These are phyloP conservation scores for Hypoxylon sp. DNA, from an alignment of 2,329 filamentous ascomycete genomes.

Conservation along the genomic window DNA sequence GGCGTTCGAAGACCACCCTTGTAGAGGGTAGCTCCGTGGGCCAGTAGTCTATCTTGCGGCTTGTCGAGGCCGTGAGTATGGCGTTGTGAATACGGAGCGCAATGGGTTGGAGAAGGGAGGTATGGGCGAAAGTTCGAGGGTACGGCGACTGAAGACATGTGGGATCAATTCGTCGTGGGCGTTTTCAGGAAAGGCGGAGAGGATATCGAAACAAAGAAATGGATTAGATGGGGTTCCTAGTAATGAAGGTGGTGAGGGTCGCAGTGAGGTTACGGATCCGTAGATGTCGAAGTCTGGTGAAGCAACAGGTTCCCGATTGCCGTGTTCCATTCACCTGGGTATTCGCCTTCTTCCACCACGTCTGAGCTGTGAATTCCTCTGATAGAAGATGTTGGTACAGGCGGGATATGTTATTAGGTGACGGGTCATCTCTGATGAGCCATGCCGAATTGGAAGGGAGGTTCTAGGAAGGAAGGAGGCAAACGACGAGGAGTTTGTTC, in stretches of 20 bases:
- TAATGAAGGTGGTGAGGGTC: conserved; percentile 28
- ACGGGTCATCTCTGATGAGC: conserved; percentile 49
- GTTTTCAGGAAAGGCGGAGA: conserved; percentile 23
- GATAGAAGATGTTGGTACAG: conserved; percentile 38
- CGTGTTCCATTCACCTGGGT: conserved; percentile 38
- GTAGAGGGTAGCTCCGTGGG: conserved; percentile 49
- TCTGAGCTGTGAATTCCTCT: conserved; percentile 22
- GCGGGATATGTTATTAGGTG: conserved; percentile 35
- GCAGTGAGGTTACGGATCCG: conserved; percentile 10
- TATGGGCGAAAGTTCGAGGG: conserved; percentile 49
- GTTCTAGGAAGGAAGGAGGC: conserved; percentile 33
- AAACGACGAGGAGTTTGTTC: conserved; percentile 41
- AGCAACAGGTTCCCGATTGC: conserved; percentile 38
- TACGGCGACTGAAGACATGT: conserved; percentile 53
- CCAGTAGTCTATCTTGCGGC: conserved; percentile 42
- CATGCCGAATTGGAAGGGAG: conserved; percentile 45
- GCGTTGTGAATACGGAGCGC: conserved; percentile 41
- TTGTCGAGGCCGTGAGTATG: conserved; percentile 44
- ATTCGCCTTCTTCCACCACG: conserved; percentile 29
- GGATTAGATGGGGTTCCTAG: conserved; percentile 15
- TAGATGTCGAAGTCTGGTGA: conserved; percentile 22
- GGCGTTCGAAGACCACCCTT: conserved; percentile 65
- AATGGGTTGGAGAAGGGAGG: conserved; percentile 49
- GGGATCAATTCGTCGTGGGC: conserved; percentile 36
- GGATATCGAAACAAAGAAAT: conserved; percentile 24